Evolutionary conservation across 768 basidiomycete species (phyloP), one percentile per base, ranked within the genome.

Genomic region (Termitomyces sp.): DNA sequence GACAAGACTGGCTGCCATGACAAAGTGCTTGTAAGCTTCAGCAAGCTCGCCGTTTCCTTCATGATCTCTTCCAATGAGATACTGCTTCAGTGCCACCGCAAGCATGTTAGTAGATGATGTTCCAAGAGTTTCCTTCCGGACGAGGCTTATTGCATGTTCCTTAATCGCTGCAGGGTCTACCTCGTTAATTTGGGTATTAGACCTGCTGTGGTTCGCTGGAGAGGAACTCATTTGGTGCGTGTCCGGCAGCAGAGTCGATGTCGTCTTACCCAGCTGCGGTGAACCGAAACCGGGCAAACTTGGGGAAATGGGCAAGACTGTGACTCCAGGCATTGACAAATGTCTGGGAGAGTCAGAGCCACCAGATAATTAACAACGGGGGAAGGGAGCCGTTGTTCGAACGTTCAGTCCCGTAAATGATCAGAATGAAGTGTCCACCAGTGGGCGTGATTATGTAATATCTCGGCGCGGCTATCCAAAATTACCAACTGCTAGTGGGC

Each of bases 31-130:
- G 36, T 89, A 78, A 2, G 89, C 88, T 20, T 74, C 79, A 71
- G 79, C 81, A 57, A 90, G 74, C 67, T 92, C 85, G 1, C 87
- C 87, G 45, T 76, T 76, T 47, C 69, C 72, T 67, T 91, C 89
- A 63, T 72, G 67, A 8, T 78, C 76, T 62, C 78, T 83, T 6
- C 85, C 91, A 8, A 68, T 68, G 32, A 76, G 71, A 50, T 83
- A 79, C 72, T 89, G 88, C 14, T 73, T 74, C 53, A 84, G 81
- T 29, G 91, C 91, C 25, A 79, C 73, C 69, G 77, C 81, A 72
- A 93, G 84, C 66, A 92, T 81, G 9, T 81, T 75, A 34, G 83
- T 69, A 7, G 87, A 76, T 9, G 88, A 84, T 47, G 81, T 81
- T n/a, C 86, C 86, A 64, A 79, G 81, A 11, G 59, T 56, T 59